These are phyloP conservation scores for Trichomonascaceae sp. DNA, from an alignment of 1,139 yeast genomes.

Conservation along the genomic window DNA sequence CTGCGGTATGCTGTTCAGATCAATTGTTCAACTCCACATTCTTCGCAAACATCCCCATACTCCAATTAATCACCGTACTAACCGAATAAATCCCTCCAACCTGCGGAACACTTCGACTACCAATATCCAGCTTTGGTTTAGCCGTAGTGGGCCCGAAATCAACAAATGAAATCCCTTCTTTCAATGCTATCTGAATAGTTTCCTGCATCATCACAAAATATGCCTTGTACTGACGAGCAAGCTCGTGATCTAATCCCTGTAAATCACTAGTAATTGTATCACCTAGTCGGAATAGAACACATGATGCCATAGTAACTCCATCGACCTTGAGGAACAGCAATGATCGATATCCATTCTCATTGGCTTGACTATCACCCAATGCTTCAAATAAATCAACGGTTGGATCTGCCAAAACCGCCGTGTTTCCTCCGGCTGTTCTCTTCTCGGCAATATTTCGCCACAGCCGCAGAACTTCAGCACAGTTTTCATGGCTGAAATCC, in stretches of 20 bases:
- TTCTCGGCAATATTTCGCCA: slow-evolving; percentile 39
- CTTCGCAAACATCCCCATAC: slow-evolving; percentile 9
- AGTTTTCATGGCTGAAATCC: slow-evolving; percentile 31
- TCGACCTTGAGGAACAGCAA: slow-evolving; percentile 38
- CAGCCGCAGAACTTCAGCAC: slow-evolving; percentile 32
- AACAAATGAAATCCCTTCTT: slow-evolving; percentile 38
- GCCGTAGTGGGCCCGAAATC: slow-evolving; percentile 40
- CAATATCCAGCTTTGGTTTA: slow-evolving; percentile 41
- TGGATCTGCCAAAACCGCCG: slow-evolving; percentile 38
- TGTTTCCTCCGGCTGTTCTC: slow-evolving; percentile 36
- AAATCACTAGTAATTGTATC: slow-evolving; percentile 43
- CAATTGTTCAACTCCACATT: slow-evolving; percentile 4
- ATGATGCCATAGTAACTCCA: slow-evolving; percentile 37
- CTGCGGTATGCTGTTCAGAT: not conserved
- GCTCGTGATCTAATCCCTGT: slow-evolving; percentile 41
- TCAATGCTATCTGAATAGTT: slow-evolving; percentile 38
- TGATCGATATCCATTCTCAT: slow-evolving; percentile 30
- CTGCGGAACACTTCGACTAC: slow-evolving; percentile 37
- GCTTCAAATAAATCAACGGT: slow-evolving; percentile 31
- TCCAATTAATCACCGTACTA: slow-evolving; percentile 1
- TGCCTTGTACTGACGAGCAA: slow-evolving; percentile 38
- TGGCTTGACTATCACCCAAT: slow-evolving; percentile 31
- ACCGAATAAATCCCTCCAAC: slow-evolving; percentile 32
- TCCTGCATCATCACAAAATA: slow-evolving; percentile 47
- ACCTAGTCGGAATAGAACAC: slow-evolving; percentile 40